These are phyloP conservation scores for Jamesozyma hellenica DNA, from an alignment of 805 yeast genomes.

Conservation along the genomic window DNA sequence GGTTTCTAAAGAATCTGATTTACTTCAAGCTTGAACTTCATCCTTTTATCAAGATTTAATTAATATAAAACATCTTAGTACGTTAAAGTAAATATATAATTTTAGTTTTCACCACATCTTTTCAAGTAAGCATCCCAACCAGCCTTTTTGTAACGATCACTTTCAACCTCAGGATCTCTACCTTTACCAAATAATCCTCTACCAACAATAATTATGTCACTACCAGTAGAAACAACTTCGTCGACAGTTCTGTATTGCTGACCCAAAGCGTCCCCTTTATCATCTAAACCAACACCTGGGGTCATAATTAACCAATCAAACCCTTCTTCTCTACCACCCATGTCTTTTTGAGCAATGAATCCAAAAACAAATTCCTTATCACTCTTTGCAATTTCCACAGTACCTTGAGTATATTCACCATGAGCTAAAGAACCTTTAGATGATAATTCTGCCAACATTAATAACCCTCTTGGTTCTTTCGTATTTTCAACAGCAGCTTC, in stretches of 20 bases:
- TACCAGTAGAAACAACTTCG: constrained; percentile 74
- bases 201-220: constrained; percentile 96
- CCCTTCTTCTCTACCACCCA: constrained; percentile 75
- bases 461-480: constrained; percentile 71
- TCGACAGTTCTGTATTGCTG: constrained; percentile 93
- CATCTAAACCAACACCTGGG: constrained; percentile 97
- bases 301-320: constrained; percentile 96
- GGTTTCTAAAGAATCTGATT: too few relatives aligned
- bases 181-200: constrained; percentile 93
- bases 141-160: constrained; percentile 79
- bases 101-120: constrained; percentile 16
- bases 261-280: constrained; percentile 89
- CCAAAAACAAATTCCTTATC: constrained; percentile 92
- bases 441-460: constrained; percentile 93
- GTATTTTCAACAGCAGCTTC: constrained; percentile 64
- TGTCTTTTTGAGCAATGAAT: constrained; percentile 83
- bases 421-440: constrained; percentile 88
- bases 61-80: too few relatives aligned
- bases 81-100: too few relatives aligned
- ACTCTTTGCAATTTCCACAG: constrained; percentile 80
- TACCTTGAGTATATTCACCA: constrained; percentile 79
- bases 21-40: too few relatives aligned
- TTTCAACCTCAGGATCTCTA: constrained; percentile 81
- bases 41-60: too few relatives aligned
- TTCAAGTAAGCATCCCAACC: constrained; percentile 87